Evolutionary conservation across 163 green algal genomes (phyloP), one percentile per base, ranked within the genome.

Genomic region (Volvox carteri): DNA sequence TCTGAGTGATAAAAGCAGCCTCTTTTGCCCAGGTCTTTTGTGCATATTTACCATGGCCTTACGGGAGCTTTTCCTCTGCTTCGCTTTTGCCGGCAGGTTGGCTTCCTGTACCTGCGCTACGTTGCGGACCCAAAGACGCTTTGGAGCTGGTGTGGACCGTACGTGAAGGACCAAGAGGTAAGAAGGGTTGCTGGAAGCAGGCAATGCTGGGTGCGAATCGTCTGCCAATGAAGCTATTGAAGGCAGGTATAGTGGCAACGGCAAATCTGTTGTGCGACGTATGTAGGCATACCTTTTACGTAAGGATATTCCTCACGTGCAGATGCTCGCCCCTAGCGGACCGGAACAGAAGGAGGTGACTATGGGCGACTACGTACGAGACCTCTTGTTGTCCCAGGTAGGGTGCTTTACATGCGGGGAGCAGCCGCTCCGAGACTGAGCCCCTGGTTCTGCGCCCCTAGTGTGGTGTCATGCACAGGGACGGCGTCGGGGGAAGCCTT

Each of bases 21-120:
- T n/a, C n/a, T n/a, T n/a, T n/a, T n/a, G n/a, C n/a, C n/a, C n/a
- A n/a, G n/a, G n/a, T n/a, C n/a, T n/a, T n/a, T n/a, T n/a, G n/a
- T n/a, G n/a, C n/a, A n/a, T n/a, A n/a, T n/a, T n/a, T n/a, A n/a
- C n/a, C n/a, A n/a, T n/a, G n/a, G n/a, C n/a, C n/a, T n/a, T n/a
- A n/a, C n/a, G n/a, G n/a, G n/a, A n/a, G n/a, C n/a, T 2, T 65
- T 65, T 65, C 54, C 19, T 12, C 54, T 65, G 60, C 60, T 37
- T 58, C 48, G 30, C 65, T 33, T 42, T 37, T 56, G 74, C 18
- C 21, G 28, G 56, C 94, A 99, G 97, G 76, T 99, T 16, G 98
- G 98, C 18, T 98, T 99, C 78, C 92, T 99, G 73, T 99, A 98
- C 91, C 90, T 99, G 73, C 94, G 98, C 35, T 99, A 99, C 91